Conservation (phyloP, 805 yeast species). For the Ogataea ganodermae region DNA sequence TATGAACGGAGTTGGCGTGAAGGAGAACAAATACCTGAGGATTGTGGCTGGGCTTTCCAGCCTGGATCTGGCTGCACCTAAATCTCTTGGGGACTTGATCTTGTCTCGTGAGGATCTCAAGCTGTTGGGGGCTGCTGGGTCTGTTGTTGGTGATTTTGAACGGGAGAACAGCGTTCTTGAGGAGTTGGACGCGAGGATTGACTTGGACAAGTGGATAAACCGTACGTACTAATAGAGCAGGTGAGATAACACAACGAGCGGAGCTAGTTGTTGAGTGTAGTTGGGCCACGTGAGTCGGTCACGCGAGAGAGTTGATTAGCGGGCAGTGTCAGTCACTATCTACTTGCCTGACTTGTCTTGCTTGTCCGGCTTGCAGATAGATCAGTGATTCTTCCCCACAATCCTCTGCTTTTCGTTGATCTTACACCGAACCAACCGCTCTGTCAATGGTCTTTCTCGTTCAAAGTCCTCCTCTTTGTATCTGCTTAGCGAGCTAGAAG, state of each 20-base stretch:
- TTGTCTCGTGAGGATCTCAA: slow-evolving; percentile 18
- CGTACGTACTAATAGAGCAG: slow-evolving; percentile 13
- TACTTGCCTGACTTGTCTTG: too few species aligned
- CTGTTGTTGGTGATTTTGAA: slow-evolving; percentile 10
- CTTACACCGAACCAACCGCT: slow-evolving; percentile 61
- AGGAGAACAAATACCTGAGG: slow-evolving; percentile 19
- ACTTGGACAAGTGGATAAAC: slow-evolving; percentile 33
- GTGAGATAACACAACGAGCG: too few species aligned
- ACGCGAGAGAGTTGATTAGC: too few species aligned
- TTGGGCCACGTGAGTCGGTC: too few species aligned
- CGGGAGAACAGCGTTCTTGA: slow-evolving; percentile 19
- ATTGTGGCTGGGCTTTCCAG: slow-evolving; percentile 16
- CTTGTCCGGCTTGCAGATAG: too few species aligned
- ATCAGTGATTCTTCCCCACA: slow-evolving; percentile 13
- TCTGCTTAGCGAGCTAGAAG: slow-evolving; percentile 51
- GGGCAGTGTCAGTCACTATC: too few species aligned
- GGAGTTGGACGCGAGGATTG: slow-evolving; percentile 20
- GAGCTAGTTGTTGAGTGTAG: too few species aligned
- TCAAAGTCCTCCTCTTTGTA: slow-evolving; percentile 47
- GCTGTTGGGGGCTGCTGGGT: slow-evolving; percentile 9
- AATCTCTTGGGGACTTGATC: slow-evolving; percentile 13
- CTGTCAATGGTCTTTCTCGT: slow-evolving; percentile 56
- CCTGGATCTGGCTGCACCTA: slow-evolving; percentile 14
- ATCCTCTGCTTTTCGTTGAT: slow-evolving; percentile 43
- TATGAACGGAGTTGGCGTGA: slow-evolving; percentile 13